These are phyloP conservation scores for Suhomyces ambrosiae DNA, from an alignment of 1,139 yeast species.

Conservation along the genomic window DNA sequence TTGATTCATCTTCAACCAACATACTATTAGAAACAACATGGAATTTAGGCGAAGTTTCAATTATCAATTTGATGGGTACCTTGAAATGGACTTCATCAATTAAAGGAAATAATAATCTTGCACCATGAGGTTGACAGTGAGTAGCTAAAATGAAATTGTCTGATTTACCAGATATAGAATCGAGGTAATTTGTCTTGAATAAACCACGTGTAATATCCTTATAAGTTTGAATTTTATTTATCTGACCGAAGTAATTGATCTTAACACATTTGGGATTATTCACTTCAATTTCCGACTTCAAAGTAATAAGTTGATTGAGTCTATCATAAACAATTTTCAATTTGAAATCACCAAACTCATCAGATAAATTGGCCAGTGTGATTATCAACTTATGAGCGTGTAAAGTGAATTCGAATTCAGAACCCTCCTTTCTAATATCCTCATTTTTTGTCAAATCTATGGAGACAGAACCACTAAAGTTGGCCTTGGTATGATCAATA, in stretches of 20 bases:
- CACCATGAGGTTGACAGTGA: conserved; percentile 69
- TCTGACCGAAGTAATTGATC: conserved; percentile 52
- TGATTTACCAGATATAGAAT: conserved; percentile 48
- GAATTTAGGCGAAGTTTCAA: conserved; percentile 48
- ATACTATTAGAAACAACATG: conserved; percentile 54
- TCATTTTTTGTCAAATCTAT: conserved; percentile 34
- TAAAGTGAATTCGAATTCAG: conserved; percentile 30
- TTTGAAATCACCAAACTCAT: conserved; percentile 4
- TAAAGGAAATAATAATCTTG: conserved; percentile 63
- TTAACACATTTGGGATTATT: conserved; percentile 7
- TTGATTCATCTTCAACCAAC: conserved; percentile 27
- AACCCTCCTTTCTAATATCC: conserved; percentile 27
- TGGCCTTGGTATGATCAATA: conserved; percentile 54
- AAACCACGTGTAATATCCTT: conserved; percentile 64
- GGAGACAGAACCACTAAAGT: conserved; percentile 51
- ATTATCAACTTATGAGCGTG: conserved; percentile 47
- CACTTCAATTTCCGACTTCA: conserved; percentile 17
- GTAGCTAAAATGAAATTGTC: conserved; percentile 59
- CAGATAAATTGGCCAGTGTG: conserved; percentile 22
- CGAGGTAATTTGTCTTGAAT: conserved; percentile 64
- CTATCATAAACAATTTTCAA: conserved; percentile 39
- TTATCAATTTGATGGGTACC: conserved; percentile 49
- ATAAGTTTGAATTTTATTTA: conserved; percentile 56
- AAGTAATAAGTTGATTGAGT: conserved; percentile 34
- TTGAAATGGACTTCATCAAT: conserved; percentile 63